Evolutionary conservation across 2,329 filamentous ascomycete genomes (phyloP).

Genomic region (Microdochium nivale): DNA sequence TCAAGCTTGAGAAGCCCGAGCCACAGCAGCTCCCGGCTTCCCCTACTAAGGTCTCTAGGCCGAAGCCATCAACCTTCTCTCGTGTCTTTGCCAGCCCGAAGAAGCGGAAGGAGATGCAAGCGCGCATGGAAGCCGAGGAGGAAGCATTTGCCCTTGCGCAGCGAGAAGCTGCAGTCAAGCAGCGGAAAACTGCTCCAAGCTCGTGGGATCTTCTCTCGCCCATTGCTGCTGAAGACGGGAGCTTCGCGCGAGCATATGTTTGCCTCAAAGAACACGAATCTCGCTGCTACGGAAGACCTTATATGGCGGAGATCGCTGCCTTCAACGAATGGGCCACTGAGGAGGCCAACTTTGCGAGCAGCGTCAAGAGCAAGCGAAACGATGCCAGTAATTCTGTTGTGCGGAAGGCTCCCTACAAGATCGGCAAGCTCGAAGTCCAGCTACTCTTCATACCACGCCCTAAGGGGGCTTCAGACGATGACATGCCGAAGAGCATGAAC

Average conservation of each 20-base stretch:
- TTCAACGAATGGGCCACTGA: conserved; percentile 99
- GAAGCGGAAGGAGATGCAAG: conserved; percentile 91
- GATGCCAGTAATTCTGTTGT: conserved; percentile 55
- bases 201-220: conserved; percentile 83
- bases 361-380: conserved; percentile 84
- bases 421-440: conserved; percentile 90
- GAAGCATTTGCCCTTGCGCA: conserved; percentile 60
- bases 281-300: conserved; percentile 78
- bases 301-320: conserved; percentile 81
- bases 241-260: conserved; percentile 89
- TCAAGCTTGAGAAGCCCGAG: conserved; percentile 80
- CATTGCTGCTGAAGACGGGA: conserved; percentile 82
- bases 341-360: conserved; percentile 67
- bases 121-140: conserved; percentile 74
- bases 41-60: conserved; percentile 54
- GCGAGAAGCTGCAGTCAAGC: conserved; percentile 55
- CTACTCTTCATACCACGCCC: conserved; percentile 91
- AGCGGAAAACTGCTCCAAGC: conserved; percentile 55
- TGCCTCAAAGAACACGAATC: conserved; percentile 88
- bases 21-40: conserved; percentile 44
- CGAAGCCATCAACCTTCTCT: conserved; percentile 83
- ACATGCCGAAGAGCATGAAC: conserved; percentile 99
- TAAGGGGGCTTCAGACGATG: conserved; percentile 77
- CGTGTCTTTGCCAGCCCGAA: conserved; percentile 90
- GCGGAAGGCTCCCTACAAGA: conserved; percentile 87